Evolutionary conservation across 208 protist species (phyloP).

Genomic region (Crithidia mellificae): DNA sequence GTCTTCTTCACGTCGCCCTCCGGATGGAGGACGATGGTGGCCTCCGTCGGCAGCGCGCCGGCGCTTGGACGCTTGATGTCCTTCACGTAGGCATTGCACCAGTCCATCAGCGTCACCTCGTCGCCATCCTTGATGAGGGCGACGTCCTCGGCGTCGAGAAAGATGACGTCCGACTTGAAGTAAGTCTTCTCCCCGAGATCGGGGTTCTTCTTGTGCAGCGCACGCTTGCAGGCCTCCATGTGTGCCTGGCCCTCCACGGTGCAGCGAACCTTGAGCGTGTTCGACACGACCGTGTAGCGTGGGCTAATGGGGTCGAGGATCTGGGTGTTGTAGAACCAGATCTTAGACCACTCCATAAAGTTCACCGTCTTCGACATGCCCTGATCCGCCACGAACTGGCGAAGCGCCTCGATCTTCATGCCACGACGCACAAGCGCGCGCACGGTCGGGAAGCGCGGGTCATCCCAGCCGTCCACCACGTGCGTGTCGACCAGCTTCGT

Average conservation of each 20-base stretch:
- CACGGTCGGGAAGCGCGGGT: conserved; percentile 99
- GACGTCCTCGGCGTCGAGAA: conserved; percentile 95
- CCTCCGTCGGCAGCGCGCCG: conserved; percentile 56
- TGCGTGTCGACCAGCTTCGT: conserved; percentile 96
- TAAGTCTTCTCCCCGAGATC: conserved; percentile 93
- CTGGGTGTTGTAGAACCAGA: conserved; percentile 98
- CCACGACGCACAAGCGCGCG: conserved; percentile 96
- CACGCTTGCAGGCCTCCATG: conserved; percentile 65
- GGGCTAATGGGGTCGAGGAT: conserved; percentile 97
- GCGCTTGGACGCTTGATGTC: conserved; percentile 60
- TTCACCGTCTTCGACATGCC: conserved; percentile 97
- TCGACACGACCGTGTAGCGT: conserved; percentile 95
- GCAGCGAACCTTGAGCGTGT: conserved; percentile 80
- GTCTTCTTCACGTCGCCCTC: conserved; percentile 97
- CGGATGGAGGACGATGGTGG: conserved; percentile 82
- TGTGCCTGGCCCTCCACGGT: conserved; percentile 64
- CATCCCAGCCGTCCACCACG: conserved; percentile 98
- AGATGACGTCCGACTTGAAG: conserved; percentile 87
- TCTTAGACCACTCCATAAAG: conserved; percentile 98
- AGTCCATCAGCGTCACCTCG: conserved; percentile 99
- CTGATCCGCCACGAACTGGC: conserved; percentile 96
- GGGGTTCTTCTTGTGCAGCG: conserved; percentile 95
- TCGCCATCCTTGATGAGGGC: conserved; percentile 89
- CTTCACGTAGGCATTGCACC: conserved; percentile 95
- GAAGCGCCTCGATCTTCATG: conserved; percentile 95